Percentiles rank a stretch among this genome's conserved stretches.
These are phyloP conservation scores for Thielaviopsis ethacetica DNA, from an alignment of 2,329 filamentous ascomycete species.

Conservation along the genomic window DNA sequence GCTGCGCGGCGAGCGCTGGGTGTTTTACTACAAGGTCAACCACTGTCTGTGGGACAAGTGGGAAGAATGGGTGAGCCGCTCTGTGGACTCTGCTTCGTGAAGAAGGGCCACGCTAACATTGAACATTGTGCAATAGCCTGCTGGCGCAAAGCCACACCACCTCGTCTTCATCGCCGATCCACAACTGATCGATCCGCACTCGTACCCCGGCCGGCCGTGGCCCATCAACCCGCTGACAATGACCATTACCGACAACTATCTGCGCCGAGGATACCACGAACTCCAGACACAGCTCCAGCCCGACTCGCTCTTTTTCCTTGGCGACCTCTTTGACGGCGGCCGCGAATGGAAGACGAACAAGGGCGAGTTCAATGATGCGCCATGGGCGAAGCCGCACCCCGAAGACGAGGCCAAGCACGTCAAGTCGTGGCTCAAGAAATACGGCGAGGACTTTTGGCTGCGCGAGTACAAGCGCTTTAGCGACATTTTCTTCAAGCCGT, in stretches of 20 bases:
- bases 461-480: constrained; percentile 73
- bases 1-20: constrained; percentile 70
- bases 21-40: constrained; percentile 54
- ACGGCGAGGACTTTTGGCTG: constrained; percentile 72
- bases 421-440: constrained; percentile 55
- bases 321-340: constrained; percentile 89
- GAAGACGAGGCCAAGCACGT: constrained; percentile 36
- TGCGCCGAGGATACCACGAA: constrained; percentile 64
- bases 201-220: constrained; percentile 69
- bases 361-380: constrained; percentile 41
- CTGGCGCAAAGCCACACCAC: constrained; percentile 63
- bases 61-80: constrained; percentile 69
- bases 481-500: constrained; percentile 52
- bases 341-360: constrained; percentile 74
- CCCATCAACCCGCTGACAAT: constrained; percentile 37
- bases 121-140: constrained; percentile 38
- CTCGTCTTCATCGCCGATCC: constrained; percentile 77
- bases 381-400: constrained; percentile 37
- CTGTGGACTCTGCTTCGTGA: background rate
- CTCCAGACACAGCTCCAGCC: constrained; percentile 64
- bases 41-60: constrained; percentile 70
- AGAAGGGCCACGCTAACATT: constrained; percentile 2
- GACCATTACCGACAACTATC: constrained; percentile 70
- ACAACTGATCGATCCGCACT: constrained; percentile 83
- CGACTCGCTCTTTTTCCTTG: constrained; percentile 78